These are phyloP conservation scores for Annulohypoxylon truncatum DNA, from an alignment of 2,329 filamentous ascomycete genomes.

Conservation along the genomic window DNA sequence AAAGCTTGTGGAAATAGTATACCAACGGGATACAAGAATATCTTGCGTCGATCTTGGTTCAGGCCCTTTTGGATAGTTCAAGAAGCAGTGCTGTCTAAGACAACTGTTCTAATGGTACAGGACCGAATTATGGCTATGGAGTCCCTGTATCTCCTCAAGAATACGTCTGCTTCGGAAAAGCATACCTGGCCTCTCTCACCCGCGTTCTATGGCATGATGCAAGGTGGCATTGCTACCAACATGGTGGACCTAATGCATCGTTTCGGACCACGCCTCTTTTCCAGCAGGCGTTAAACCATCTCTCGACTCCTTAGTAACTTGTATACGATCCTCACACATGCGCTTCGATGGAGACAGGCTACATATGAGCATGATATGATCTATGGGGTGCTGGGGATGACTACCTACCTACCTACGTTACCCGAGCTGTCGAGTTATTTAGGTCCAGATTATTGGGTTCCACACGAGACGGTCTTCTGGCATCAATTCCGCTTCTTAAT, in stretches of 20 bases:
- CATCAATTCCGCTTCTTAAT: background rate
- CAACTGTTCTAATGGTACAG: background rate
- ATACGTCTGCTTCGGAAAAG: background rate
- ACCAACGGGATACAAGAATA: background rate
- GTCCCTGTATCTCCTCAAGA: background rate
- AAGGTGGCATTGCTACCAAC: background rate
- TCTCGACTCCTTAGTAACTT: background rate
- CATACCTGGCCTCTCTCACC: background rate
- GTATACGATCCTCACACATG: background rate
- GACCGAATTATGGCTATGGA: background rate
- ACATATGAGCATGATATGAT: background rate
- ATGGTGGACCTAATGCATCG: background rate
- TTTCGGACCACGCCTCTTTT: background rate
- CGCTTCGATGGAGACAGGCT: background rate
- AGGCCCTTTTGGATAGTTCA: background rate
- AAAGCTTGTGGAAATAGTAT: background rate
- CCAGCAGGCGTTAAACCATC: background rate
- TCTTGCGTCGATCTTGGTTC: background rate
- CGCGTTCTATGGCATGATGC: too few species aligned
- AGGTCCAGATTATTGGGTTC: background rate
- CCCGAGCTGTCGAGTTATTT: background rate
- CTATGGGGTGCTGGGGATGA: constrained; percentile 3
- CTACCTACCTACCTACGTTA: too few species aligned
- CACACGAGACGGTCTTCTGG: background rate
- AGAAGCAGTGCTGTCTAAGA: background rate